Evolutionary conservation across 2,329 filamentous ascomycete genomes (phyloP), one percentile per base, ranked within the genome.

Genomic region (Pseudogymnoascus pannorum): DNA sequence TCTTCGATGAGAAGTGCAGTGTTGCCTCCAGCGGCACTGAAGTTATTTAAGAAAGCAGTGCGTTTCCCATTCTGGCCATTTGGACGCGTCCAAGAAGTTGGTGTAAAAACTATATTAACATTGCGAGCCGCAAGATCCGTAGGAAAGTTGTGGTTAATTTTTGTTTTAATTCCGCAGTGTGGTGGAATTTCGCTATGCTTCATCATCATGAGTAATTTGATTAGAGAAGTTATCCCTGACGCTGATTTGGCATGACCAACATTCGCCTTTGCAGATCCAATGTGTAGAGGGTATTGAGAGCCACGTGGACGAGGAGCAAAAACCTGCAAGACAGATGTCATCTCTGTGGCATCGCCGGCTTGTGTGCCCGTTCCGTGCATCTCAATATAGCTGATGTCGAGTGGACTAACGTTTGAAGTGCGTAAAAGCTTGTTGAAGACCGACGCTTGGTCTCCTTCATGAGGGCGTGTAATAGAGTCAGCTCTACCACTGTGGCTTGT

Each of bases 331-430:
- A 93, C 87, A 0, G n/a, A 90, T 0, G 84, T 78, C 87, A 92
- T 91, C 72, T 95, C 91, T 4, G 84, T 87, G 7, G 84, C 84
- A 68, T 94, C 91, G 64, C 88, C 90, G 38, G 87, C 89, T 71
- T 92, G 88, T 0, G 89, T 94, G 38, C 90, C 91, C 2, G 90
- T 94, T n/a, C 88, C 90, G 72, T 95, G 90, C 86, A 93, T 91
- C 74, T 94, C 90, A 9, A 94, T 85, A 69, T 92, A 93, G 72
- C 85, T 85, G 59, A 94, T 81, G 63, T 92, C 87, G 58, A 85
- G 80, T 26, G 89, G 86, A 70, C 90, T 86, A n/a, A 92, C 80
- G 62, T 87, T 86, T 31, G 88, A 86, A 44, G 88, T 82, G 58
- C 86, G 82, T 1, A 92, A 78, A 14, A 93, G 84, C 48, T 84